Base-by-base conservation (phyloP, 2,329 filamentous ascomycete species). In the Trichophyton schoenleinii region DNA sequence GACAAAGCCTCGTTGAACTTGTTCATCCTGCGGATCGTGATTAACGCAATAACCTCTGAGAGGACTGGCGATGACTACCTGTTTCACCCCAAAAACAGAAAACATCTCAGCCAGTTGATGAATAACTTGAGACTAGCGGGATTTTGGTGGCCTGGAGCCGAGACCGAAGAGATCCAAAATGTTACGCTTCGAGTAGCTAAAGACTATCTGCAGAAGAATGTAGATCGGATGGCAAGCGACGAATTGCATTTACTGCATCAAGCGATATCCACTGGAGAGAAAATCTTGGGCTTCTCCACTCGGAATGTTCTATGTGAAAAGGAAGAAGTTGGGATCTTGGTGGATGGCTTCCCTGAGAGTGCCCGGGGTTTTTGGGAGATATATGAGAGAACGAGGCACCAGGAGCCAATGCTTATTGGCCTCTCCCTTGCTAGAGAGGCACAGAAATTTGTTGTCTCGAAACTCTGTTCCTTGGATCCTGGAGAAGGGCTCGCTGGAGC, bases 41-140 rank as follows among this genome's bases (percentile, higher is more conserved):
- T 89, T 66, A 97, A 97, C 69, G 85, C 90, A 0, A 85, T 97
- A 0, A 91, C 91, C 25, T 96, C 91, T 3, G 89, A 96, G 69
- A 80, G 91, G 9, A 84, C 82, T 0, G 92, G 92, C 67, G 79
- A 83, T 61, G 91, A 96, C 70, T 96, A 96, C 70, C 87, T 97
- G 65, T 96, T 96, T 67, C 88, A 96, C 67, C 81, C 83, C 0
- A 84, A 81, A 11, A 91, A 91, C 67, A 77, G 82, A 34, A 86
- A 84, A 64, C 80, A 81, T 44, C 76, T 95, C 11, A 75, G 85
- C 28, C 78, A 83, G 60, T 77, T 95, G 1, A 86, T 95, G 3
- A 81, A 80, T 61, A 96, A 96, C 68, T 73, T 96, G 52, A 83
- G 89, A 18, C 87, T 94, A 69, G 86, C 89, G 5, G 89, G 88